These are phyloP conservation scores for Candida ortonii DNA, from an alignment of 805 yeast species.

Conservation along the genomic window DNA sequence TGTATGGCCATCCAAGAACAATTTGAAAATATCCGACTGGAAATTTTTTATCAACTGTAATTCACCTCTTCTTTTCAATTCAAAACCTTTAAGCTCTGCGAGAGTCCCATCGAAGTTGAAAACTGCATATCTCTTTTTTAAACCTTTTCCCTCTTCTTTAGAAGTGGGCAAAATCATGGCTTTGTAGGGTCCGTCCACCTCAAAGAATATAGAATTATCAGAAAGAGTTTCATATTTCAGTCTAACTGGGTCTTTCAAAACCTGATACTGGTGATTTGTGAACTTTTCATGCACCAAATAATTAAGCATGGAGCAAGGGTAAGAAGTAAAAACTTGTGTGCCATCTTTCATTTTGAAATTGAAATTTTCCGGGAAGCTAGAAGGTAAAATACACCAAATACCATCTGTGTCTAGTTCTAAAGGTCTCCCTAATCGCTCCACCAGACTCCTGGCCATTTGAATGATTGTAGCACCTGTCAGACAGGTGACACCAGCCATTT, in stretches of 20 bases:
- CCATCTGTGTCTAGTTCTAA: slow-evolving; percentile 98
- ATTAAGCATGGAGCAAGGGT: slow-evolving; percentile 95
- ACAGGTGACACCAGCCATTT: slow-evolving; percentile 99
- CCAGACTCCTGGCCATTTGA: slow-evolving; percentile 92
- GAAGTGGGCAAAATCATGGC: slow-evolving; percentile 98
- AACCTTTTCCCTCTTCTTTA: slow-evolving; percentile 94
- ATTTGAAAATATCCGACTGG: slow-evolving; percentile 90
- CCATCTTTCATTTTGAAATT: slow-evolving; percentile 72
- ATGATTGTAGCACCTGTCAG: slow-evolving; percentile 96
- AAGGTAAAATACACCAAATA: slow-evolving; percentile 97
- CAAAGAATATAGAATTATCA: slow-evolving; percentile 94
- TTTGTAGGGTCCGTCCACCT: slow-evolving; percentile 97
- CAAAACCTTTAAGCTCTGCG: slow-evolving; percentile 96
- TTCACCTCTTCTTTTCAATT: slow-evolving; percentile 95
- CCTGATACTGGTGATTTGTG: slow-evolving; percentile 94
- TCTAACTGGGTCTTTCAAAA: slow-evolving; percentile 64
- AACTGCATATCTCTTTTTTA: slow-evolving; percentile 95
- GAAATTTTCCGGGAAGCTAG: slow-evolving; percentile 88
- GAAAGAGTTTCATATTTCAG: slow-evolving; percentile 72
- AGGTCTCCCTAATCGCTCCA: slow-evolving; percentile 92
- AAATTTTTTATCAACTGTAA: slow-evolving; percentile 88
- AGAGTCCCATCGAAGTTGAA: slow-evolving; percentile 90
- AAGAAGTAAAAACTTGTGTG: slow-evolving; percentile 71
- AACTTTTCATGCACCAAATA: slow-evolving; percentile 86
- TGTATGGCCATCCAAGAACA: slow-evolving; percentile 81